Conservation (phyloP, 768 basidiomycete species). For the Pulveroboletus ravenelii region DNA sequence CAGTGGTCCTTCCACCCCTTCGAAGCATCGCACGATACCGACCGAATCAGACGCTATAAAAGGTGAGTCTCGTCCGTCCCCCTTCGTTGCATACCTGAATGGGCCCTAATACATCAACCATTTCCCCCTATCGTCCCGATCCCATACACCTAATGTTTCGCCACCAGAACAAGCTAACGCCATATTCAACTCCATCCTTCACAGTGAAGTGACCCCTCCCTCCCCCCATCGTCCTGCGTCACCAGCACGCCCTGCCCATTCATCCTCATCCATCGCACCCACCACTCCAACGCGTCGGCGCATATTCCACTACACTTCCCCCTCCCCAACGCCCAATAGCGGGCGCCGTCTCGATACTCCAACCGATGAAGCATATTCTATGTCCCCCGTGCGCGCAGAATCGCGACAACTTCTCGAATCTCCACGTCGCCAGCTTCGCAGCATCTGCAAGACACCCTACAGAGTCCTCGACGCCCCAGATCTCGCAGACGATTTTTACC, state of each 20-base stretch:
- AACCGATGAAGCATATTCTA: conserved; percentile 82
- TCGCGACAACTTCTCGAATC: conserved; percentile 80
- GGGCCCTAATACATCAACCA: conserved; percentile 3
- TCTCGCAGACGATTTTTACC: conserved; percentile 96
- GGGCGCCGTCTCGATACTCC: conserved; percentile 69
- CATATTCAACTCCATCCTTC: conserved; percentile 71
- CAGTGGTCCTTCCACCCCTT: conserved; percentile 51
- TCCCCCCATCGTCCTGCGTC: conserved; percentile 61
- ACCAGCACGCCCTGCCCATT: conserved; percentile 44
- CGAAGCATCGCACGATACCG: conserved; percentile 59
- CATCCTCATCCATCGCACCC: conserved; percentile 37
- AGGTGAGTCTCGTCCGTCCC: conserved; percentile 38
- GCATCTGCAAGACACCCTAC: conserved; percentile 92
- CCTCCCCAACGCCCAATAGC: conserved; percentile 47
- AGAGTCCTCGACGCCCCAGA: conserved; percentile 96
- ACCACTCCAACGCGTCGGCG: conserved; percentile 50
- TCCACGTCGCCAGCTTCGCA: conserved; percentile 74
- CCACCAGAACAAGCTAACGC: conserved; percentile 76
- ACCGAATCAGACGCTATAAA: conserved; percentile 74
- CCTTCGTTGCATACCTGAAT: background rate
- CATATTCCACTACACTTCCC: conserved; percentile 65
- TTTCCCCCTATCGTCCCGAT: conserved; percentile 18
- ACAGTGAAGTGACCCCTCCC: conserved; percentile 73
- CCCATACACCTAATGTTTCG: conserved; percentile 1
- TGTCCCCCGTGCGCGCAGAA: conserved; percentile 83